These are phyloP conservation scores for Talaromyces nanjingensis DNA, from an alignment of 495 filamentous ascomycete genomes.

Conservation along the genomic window DNA sequence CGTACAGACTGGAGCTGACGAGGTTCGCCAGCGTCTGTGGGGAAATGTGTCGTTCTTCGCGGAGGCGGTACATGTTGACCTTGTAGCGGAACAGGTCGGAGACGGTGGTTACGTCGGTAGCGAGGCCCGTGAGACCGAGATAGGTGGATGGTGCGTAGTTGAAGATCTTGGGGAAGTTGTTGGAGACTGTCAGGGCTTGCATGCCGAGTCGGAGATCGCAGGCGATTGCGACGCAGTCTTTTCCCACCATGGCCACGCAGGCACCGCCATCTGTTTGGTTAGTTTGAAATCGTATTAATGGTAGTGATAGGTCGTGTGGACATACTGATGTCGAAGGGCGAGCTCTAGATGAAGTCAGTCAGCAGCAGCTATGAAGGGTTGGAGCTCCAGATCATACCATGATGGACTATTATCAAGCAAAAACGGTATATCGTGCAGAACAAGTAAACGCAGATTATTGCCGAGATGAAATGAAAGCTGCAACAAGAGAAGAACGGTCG, in stretches of 20 bases:
- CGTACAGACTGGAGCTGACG: constrained; percentile 83
- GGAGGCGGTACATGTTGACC: constrained; percentile 98
- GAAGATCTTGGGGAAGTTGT: constrained; percentile 99
- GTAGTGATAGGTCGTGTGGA: not conserved
- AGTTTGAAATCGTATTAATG: not conserved
- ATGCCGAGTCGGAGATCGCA: constrained; percentile 97
- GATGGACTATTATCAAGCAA: not conserved
- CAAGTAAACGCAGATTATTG: not conserved
- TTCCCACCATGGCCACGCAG: constrained; percentile 97
- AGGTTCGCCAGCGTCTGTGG: constrained; percentile 94
- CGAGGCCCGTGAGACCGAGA: constrained; percentile 93
- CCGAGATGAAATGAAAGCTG: not conserved
- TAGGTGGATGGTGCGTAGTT: constrained; percentile 85
- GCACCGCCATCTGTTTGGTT: constrained; percentile 73
- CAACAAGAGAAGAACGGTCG: not conserved
- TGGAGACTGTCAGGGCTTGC: constrained; percentile 92
- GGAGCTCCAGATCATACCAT: constrained; percentile 8
- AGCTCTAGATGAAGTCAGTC: constrained; percentile 43
- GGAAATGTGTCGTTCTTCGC: constrained; percentile 92
- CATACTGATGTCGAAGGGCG: constrained; percentile 87
- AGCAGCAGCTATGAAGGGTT: constrained; percentile 4
- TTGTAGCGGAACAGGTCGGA: constrained; percentile 98
- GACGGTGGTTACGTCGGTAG: constrained; percentile 91
- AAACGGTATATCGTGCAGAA: not conserved
- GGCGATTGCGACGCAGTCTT: constrained; percentile 98